Percentiles rank a stretch among this genome's conserved stretches.
Evolutionary conservation across 352 stramenopile genomes (phyloP).

Genomic region (Phytophthora cryptogea): DNA sequence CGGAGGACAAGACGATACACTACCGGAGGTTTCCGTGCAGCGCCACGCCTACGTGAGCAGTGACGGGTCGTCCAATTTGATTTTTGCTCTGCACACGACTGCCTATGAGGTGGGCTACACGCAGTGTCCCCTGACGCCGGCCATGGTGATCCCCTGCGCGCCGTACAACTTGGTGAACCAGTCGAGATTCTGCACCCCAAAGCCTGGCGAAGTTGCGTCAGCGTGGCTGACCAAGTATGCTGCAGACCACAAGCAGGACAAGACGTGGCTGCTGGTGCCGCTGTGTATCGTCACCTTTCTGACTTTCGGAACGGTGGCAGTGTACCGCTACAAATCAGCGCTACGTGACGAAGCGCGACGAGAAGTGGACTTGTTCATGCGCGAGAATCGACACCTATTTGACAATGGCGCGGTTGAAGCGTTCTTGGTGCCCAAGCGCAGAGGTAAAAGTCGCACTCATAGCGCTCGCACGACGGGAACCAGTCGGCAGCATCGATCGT

Average conservation of each 20-base stretch:
- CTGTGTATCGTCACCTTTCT: conserved; percentile 58
- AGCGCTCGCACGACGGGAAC: conserved; percentile 3
- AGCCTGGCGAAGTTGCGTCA: conserved; percentile 37
- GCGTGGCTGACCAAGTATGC: conserved; percentile 65
- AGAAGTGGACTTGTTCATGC: conserved; percentile 41
- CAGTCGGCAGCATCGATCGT: conserved; percentile 18
- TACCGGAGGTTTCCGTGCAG: conserved; percentile 55
- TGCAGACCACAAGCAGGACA: conserved; percentile 50
- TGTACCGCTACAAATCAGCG: conserved; percentile 56
- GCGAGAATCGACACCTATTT: conserved; percentile 44
- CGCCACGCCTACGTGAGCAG: conserved; percentile 52
- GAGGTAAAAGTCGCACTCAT: conserved; percentile 9
- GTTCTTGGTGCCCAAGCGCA: conserved; percentile 42
- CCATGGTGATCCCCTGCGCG: conserved; percentile 67
- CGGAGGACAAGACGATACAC: conserved; percentile 47
- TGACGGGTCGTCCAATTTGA: conserved; percentile 38
- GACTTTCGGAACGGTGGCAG: conserved; percentile 45
- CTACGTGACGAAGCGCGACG: conserved; percentile 38
- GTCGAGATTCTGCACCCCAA: conserved; percentile 45
- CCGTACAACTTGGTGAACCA: conserved; percentile 45
- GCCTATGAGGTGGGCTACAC: conserved; percentile 47
- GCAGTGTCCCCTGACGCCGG: conserved; percentile 51
- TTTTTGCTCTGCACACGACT: conserved; percentile 62
- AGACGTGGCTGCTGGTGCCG: conserved; percentile 65
- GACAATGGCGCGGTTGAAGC: conserved; percentile 53